Evolutionary conservation across 805 yeast genomes (phyloP).

Genomic region (Wickerhamomyces sydowiorum): DNA sequence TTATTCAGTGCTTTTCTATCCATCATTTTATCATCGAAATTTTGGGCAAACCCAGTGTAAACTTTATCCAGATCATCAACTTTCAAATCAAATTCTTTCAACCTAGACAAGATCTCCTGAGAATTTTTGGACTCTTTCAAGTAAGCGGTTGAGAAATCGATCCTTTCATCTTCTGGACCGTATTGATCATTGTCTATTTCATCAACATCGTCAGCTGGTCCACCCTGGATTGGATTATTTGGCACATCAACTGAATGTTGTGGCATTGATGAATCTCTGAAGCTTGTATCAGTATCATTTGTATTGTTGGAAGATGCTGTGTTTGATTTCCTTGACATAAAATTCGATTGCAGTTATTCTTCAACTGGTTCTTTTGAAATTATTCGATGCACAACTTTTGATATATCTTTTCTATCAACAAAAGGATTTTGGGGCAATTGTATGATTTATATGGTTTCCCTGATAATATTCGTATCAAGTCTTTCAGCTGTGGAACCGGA

Average conservation of each 20-base stretch:
- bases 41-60: not conserved
- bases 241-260: not conserved
- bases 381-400: no score
- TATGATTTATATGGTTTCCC: no score
- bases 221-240: not conserved
- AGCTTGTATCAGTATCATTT: no score
- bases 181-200: not conserved
- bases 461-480: no score
- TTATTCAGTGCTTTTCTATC: constrained; percentile 4
- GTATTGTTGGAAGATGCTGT: not conserved
- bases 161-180: not conserved
- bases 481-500: no score
- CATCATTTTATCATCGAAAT: not conserved
- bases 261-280: not conserved
- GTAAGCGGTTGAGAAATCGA: not conserved
- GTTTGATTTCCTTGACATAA: not conserved
- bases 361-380: no score
- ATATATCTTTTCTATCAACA: no score
- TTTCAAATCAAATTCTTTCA: not conserved
- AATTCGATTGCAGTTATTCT: no score
- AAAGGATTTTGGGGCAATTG: no score
- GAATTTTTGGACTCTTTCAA: not conserved
- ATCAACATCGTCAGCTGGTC: not conserved
- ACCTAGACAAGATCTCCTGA: not conserved
- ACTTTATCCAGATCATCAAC: not conserved